Conservation (phyloP, 257 asterid genomes). For the Primulina eburnea region DNA sequence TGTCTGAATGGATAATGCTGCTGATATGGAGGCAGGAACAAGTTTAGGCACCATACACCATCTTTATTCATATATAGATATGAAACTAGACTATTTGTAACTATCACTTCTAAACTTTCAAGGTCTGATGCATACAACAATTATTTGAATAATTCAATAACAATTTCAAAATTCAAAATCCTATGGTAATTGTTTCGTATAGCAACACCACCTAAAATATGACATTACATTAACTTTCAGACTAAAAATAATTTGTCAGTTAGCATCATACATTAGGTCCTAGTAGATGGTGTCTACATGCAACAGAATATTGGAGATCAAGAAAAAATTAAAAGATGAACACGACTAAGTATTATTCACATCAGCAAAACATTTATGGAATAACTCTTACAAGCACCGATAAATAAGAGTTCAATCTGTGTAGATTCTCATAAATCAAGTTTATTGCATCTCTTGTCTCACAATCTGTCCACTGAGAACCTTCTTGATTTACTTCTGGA, state of each 20-base stretch:
- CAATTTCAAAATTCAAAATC: conserved; percentile 8
- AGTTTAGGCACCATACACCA: no score
- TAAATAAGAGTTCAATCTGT: conserved; percentile 70
- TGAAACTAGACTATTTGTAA: not conserved
- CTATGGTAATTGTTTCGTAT: not conserved
- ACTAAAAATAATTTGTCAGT: not conserved
- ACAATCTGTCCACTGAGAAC: conserved; percentile 84
- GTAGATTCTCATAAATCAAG: conserved; percentile 73
- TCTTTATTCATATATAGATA: not conserved
- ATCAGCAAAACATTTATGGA: conserved; percentile 20
- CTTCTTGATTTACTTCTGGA: conserved; percentile 83
- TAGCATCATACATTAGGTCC: conserved; percentile 2
- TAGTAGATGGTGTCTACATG: conserved; percentile 8
- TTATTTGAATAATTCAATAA: not conserved
- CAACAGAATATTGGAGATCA: conserved; percentile 20
- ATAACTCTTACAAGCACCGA: conserved; percentile 66
- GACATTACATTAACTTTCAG: not conserved
- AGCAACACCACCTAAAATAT: not conserved
- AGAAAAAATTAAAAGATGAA: conserved; percentile 11
- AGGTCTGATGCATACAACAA: not conserved
- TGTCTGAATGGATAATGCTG: not conserved
- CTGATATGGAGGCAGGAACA: not conserved
- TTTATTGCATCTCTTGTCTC: conserved; percentile 80
- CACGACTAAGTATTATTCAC: conserved; percentile 14
- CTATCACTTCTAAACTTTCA: not conserved